Conservation (phyloP, 2,329 filamentous ascomycete genomes). For the Mollisiaceae sp. region DNA sequence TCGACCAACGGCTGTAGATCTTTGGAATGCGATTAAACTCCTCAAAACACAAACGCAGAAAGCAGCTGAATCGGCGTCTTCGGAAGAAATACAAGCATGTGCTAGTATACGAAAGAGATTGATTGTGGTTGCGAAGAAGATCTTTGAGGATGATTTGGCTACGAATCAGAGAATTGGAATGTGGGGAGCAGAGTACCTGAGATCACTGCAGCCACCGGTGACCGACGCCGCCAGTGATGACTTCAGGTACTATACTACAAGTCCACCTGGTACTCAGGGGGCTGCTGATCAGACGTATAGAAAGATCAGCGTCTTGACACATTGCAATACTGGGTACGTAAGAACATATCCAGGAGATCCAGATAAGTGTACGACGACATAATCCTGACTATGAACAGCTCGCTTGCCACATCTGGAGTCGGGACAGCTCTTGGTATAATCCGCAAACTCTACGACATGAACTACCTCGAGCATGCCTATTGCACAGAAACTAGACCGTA, state of each 20-base stretch:
- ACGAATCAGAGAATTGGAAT: slow-evolving; percentile 88
- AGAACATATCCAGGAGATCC: neutral
- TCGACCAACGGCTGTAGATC: slow-evolving; percentile 91
- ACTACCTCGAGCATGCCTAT: slow-evolving; percentile 79
- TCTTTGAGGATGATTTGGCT: slow-evolving; percentile 83
- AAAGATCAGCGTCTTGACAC: slow-evolving; percentile 84
- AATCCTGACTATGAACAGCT: slow-evolving; percentile 53
- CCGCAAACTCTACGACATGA: slow-evolving; percentile 73
- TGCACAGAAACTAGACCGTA: slow-evolving; percentile 98
- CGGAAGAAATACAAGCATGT: slow-evolving; percentile 32
- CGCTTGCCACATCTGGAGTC: slow-evolving; percentile 95
- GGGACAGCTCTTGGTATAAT: slow-evolving; percentile 95
- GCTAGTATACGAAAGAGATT: slow-evolving; percentile 70
- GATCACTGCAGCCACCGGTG: slow-evolving; percentile 40
- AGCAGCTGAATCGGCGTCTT: slow-evolving; percentile 45
- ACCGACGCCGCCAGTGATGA: slow-evolving; percentile 32
- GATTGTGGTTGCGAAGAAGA: slow-evolving; percentile 80
- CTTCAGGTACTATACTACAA: slow-evolving; percentile 42
- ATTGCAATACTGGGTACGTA: slow-evolving; percentile 91
- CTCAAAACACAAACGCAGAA: slow-evolving; percentile 68
- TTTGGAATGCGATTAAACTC: slow-evolving; percentile 86
- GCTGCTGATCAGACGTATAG: slow-evolving; percentile 53
- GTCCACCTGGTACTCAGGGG: slow-evolving; percentile 45
- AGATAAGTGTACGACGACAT: slow-evolving; percentile 13
- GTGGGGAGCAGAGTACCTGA: slow-evolving; percentile 83